phyloP scores from a whole-genome alignment of 805 yeast species.

The Starmerella bombicola region DNA sequence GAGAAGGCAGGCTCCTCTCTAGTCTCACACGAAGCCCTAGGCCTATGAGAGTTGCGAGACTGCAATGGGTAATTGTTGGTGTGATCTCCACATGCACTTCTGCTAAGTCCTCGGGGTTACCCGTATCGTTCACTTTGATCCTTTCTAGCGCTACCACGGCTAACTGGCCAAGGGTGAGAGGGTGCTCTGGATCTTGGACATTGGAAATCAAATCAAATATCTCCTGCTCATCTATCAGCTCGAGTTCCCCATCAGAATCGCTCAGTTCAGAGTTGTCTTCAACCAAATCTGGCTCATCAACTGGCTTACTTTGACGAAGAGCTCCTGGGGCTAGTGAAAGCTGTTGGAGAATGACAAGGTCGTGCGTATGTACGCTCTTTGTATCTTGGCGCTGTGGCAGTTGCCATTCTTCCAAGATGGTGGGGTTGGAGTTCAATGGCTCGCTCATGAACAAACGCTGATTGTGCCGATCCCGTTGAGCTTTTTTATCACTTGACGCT shows the following conservation, averaged over 20 bases:
- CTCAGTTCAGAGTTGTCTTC: slow-evolving; percentile 1
- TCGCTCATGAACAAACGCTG: slow-evolving; percentile 45
- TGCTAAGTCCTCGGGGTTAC: slow-evolving; percentile 44
- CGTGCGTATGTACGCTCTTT: slow-evolving; percentile 1
- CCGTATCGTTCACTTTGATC: slow-evolving; percentile 54
- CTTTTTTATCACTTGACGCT: too few species aligned
- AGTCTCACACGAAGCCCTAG: slow-evolving; percentile 84
- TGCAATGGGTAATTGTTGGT: slow-evolving; percentile 96
- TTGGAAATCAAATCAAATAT: slow-evolving; percentile 73
- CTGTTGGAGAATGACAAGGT: slow-evolving; percentile 10
- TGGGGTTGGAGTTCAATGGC: slow-evolving; percentile 84
- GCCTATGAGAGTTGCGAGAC: slow-evolving; percentile 90
- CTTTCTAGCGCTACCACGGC: slow-evolving; percentile 84
- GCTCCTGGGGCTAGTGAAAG: slow-evolving; percentile 14
- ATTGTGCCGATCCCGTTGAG: too few species aligned
- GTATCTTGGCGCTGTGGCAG: slow-evolving; percentile 55
- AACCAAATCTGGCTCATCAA: slow-evolving; percentile 19
- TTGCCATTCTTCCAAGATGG: slow-evolving; percentile 58
- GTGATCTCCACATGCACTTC: slow-evolving; percentile 75
- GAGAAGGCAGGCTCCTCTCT: slow-evolving; percentile 74
- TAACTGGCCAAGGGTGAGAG: slow-evolving; percentile 82
- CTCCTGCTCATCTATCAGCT: slow-evolving; percentile 77
- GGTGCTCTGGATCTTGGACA: slow-evolving; percentile 96
- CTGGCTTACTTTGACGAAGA: slow-evolving; percentile 19
- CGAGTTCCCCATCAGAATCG: slow-evolving; percentile 29